Evolutionary conservation across 768 basidiomycete species (phyloP).

Genomic region (Calocera cornea): DNA sequence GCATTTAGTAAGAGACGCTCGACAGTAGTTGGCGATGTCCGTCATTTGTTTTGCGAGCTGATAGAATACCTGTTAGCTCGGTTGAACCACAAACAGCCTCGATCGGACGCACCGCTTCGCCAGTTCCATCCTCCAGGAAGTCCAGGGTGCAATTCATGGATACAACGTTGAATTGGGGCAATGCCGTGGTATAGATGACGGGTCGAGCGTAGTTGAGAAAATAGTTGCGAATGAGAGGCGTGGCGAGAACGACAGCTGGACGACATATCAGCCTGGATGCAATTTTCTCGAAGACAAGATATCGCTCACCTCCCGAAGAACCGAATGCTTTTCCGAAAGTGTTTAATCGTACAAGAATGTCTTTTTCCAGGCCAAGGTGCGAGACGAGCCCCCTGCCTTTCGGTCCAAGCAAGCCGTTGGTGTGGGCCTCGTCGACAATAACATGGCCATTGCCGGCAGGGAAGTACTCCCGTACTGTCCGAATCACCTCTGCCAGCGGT

Average conservation of each 20-base stretch:
- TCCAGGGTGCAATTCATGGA: slow-evolving; percentile 70
- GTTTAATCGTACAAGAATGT: slow-evolving; percentile 64
- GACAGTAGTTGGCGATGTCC: slow-evolving; percentile 17
- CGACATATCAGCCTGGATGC: background rate
- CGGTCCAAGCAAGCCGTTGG: slow-evolving; percentile 78
- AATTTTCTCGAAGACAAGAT: background rate
- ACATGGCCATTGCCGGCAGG: slow-evolving; percentile 54
- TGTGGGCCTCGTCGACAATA: slow-evolving; percentile 86
- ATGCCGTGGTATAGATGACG: slow-evolving; percentile 81
- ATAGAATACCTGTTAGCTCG: background rate
- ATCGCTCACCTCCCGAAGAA: slow-evolving; percentile 61
- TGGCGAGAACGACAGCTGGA: slow-evolving; percentile 64
- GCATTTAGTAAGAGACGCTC: slow-evolving; percentile 21
- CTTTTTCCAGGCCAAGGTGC: slow-evolving; percentile 51
- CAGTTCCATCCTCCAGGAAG: slow-evolving; percentile 52
- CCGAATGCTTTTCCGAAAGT: slow-evolving; percentile 91
- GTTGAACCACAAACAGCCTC: background rate
- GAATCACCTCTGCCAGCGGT: slow-evolving; percentile 54
- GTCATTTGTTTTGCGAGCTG: slow-evolving; percentile 23
- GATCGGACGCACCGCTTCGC: slow-evolving; percentile 40
- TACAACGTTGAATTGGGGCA: slow-evolving; percentile 61
- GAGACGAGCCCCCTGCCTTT: slow-evolving; percentile 63
- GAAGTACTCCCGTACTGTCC: slow-evolving; percentile 45
- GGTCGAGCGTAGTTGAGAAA: slow-evolving; percentile 85
- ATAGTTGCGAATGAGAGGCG: slow-evolving; percentile 60